These are phyloP conservation scores for Solanum tacnaense DNA, from an alignment of 257 asterid species.

Conservation along the genomic window DNA sequence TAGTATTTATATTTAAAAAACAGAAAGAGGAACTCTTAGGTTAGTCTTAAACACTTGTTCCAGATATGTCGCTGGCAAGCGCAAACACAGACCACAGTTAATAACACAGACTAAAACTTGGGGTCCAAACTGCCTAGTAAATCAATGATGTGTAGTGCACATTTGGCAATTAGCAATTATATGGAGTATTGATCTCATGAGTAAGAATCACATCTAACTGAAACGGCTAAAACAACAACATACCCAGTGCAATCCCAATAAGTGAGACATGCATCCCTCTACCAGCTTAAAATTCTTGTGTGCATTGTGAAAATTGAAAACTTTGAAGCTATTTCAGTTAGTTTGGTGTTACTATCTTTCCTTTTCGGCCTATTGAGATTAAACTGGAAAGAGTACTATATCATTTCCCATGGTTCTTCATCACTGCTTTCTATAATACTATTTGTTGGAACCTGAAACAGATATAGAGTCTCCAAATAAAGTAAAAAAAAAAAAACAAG, in stretches of 20 bases:
- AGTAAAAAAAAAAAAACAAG: background rate
- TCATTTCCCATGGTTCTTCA: background rate
- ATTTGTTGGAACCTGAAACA: background rate
- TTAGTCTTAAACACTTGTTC: background rate
- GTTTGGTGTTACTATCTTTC: background rate
- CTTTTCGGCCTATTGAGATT: background rate
- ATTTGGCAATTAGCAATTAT: background rate
- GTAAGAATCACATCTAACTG: background rate
- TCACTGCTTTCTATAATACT: background rate
- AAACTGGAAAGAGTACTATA: background rate
- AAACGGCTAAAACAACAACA: background rate
- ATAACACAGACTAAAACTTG: background rate
- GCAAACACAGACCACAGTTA: background rate
- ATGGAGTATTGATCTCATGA: background rate
- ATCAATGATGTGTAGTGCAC: background rate
- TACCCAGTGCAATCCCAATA: too few species aligned
- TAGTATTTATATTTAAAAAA: background rate
- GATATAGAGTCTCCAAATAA: background rate
- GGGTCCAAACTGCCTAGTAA: background rate
- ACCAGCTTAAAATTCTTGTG: background rate
- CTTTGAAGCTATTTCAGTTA: background rate
- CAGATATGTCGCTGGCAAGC: background rate
- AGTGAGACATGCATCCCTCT: background rate
- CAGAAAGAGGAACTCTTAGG: background rate
- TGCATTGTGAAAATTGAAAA: background rate